Percentiles rank a stretch among this genome's conserved stretches.
Evolutionary conservation across 768 basidiomycete species (phyloP).

Genomic region (Rhodocollybia butyracea): DNA sequence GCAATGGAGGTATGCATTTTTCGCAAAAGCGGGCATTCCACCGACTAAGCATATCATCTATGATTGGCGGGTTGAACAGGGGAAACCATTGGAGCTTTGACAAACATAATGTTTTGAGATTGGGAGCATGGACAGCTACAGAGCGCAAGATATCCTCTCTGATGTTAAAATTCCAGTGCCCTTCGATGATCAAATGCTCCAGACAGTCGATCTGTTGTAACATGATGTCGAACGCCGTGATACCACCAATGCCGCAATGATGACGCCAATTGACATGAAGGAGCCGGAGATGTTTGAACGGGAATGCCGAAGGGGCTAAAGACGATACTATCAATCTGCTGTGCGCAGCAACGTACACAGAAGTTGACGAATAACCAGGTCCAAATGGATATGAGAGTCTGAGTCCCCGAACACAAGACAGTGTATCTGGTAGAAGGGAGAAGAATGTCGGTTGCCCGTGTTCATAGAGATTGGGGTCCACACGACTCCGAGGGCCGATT

Average conservation of each 20-base stretch:
- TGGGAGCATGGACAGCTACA: not conserved
- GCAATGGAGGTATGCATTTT: not conserved
- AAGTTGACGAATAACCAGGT: not conserved
- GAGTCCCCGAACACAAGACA: not conserved
- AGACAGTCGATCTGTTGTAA: constrained; percentile 3
- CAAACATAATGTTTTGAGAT: constrained; percentile 1
- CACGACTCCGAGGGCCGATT: not conserved
- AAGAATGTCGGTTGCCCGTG: not conserved
- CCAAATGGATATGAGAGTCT: not conserved
- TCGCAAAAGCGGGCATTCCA: not conserved
- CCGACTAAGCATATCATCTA: not conserved
- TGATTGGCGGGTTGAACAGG: not conserved
- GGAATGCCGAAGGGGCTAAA: not conserved
- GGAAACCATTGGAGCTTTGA: constrained; percentile 1
- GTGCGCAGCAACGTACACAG: not conserved
- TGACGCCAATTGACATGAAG: not conserved
- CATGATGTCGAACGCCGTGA: not conserved
- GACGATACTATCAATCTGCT: not conserved
- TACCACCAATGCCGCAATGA: not conserved
- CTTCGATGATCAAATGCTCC: constrained; percentile 4
- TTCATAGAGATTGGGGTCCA: not conserved
- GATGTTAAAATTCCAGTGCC: not conserved
- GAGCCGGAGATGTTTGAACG: not conserved
- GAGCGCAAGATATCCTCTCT: not conserved
- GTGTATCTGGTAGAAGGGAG: not conserved